phyloP scores from a whole-genome alignment of 768 basidiomycete genomes.

The Boletus sp. region DNA sequence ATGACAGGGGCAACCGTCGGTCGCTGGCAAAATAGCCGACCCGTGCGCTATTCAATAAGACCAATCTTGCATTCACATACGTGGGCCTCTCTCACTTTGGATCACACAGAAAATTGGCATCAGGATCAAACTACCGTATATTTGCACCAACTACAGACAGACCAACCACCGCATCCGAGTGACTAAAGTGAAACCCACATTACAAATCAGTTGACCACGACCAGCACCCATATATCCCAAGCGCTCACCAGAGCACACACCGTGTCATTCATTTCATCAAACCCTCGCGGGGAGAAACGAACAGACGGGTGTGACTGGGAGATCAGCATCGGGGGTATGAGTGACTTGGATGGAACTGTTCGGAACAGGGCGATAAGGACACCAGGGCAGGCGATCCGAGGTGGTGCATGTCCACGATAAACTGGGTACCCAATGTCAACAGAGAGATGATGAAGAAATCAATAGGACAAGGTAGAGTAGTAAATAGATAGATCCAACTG shows the following conservation, averaged over 20 bases:
- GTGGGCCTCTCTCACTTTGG: not conserved
- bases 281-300: slow-evolving; percentile 48
- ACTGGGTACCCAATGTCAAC: not conserved
- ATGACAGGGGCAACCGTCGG: not conserved
- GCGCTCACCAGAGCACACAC: slow-evolving; percentile 45
- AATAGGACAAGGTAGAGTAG: slow-evolving; percentile 28
- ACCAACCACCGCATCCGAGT: slow-evolving; percentile 5
- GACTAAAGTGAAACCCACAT: not conserved
- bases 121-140: slow-evolving; percentile 8
- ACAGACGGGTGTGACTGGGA: slow-evolving; percentile 14
- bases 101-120: slow-evolving; percentile 1
- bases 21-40: not conserved
- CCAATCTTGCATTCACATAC: too few relatives aligned
- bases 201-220: not conserved
- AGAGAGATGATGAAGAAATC: slow-evolving; percentile 15
- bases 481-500: slow-evolving; percentile 22
- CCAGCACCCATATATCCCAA: slow-evolving; percentile 17
- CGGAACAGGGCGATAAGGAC: not conserved
- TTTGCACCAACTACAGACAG: slow-evolving; percentile 13
- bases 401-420: not conserved
- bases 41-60: not conserved
- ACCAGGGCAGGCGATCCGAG: not conserved
- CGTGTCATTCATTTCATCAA: slow-evolving; percentile 39
- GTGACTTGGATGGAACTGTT: slow-evolving; percentile 3
- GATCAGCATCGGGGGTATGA: slow-evolving; percentile 23